These are phyloP conservation scores for Erysiphe pulchra DNA, from an alignment of 2,329 filamentous ascomycete species.

Conservation along the genomic window DNA sequence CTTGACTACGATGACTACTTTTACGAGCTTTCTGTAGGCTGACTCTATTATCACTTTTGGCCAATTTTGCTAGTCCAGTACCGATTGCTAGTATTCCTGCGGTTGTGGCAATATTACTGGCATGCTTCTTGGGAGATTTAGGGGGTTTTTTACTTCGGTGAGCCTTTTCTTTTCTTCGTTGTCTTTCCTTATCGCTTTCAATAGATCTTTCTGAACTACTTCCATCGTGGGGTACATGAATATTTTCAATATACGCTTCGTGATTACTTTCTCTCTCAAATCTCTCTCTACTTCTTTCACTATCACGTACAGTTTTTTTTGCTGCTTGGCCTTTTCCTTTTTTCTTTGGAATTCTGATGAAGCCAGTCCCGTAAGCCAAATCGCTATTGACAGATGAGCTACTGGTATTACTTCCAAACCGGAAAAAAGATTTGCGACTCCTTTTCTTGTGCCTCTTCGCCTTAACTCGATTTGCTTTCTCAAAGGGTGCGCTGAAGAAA, in stretches of 20 bases:
- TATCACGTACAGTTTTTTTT: background rate
- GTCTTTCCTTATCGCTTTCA: background rate
- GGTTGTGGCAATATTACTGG: constrained; percentile 13
- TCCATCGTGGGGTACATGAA: background rate
- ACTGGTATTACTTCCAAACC: constrained; percentile 31
- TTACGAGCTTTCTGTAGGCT: constrained; percentile 5
- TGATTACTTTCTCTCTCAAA: constrained; percentile 10
- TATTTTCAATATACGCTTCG: constrained; percentile 1
- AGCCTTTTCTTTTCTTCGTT: background rate
- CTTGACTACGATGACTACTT: constrained; percentile 1
- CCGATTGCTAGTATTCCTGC: constrained; percentile 22
- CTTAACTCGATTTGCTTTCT: constrained; percentile 13
- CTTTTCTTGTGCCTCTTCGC: constrained; percentile 20
- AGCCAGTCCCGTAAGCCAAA: constrained; percentile 39
- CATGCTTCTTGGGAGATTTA: background rate
- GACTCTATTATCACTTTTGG: constrained; percentile 15
- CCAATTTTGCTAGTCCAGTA: constrained; percentile 20
- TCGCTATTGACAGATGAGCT: constrained; percentile 43
- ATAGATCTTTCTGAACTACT: background rate
- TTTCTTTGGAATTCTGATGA: constrained; percentile 13
- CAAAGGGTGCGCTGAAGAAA: constrained; percentile 37
- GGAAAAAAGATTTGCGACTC: constrained; percentile 23
- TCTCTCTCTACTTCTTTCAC: constrained; percentile 2
- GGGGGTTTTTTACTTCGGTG: background rate
- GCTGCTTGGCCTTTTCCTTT: background rate